Conservation (phyloP, 1,284 basidiomycete genomes). For the Cerrena zonata region DNA sequence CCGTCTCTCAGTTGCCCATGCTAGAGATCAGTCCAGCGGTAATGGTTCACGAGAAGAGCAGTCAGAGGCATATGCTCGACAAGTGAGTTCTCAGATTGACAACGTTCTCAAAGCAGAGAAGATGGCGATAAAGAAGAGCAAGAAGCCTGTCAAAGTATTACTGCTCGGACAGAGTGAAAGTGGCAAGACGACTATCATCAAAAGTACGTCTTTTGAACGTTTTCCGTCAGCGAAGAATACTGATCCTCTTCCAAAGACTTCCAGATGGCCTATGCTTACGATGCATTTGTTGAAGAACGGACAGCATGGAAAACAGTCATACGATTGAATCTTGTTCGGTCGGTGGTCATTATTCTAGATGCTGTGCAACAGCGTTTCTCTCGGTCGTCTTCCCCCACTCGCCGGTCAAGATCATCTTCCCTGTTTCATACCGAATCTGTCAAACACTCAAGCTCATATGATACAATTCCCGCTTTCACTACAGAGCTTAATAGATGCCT, state of each 20-base stretch:
- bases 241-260: slow-evolving; percentile 30
- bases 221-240: not conserved
- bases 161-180: slow-evolving; percentile 43
- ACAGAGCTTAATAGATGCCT: slow-evolving; percentile 28
- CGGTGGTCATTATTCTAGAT: slow-evolving; percentile 50
- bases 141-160: slow-evolving; percentile 53
- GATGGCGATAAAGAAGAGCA: slow-evolving; percentile 43
- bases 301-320: slow-evolving; percentile 57
- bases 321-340: slow-evolving; percentile 59
- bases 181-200: slow-evolving; percentile 57
- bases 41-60: slow-evolving; percentile 46
- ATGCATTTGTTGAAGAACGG: slow-evolving; percentile 50
- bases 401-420: not conserved
- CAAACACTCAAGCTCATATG: not conserved
- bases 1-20: slow-evolving; percentile 52
- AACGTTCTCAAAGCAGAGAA: slow-evolving; percentile 55
- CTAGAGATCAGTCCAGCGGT: slow-evolving; percentile 50
- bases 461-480: not conserved
- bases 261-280: slow-evolving; percentile 35
- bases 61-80: slow-evolving; percentile 54
- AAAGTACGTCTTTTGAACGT: slow-evolving; percentile 39
- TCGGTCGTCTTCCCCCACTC: not conserved
- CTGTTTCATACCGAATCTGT: not conserved
- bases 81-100: slow-evolving; percentile 62
- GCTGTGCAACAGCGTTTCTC: slow-evolving; percentile 29